Base-by-base conservation (phyloP, 768 basidiomycete species). In the Boletellus ananas region DNA sequence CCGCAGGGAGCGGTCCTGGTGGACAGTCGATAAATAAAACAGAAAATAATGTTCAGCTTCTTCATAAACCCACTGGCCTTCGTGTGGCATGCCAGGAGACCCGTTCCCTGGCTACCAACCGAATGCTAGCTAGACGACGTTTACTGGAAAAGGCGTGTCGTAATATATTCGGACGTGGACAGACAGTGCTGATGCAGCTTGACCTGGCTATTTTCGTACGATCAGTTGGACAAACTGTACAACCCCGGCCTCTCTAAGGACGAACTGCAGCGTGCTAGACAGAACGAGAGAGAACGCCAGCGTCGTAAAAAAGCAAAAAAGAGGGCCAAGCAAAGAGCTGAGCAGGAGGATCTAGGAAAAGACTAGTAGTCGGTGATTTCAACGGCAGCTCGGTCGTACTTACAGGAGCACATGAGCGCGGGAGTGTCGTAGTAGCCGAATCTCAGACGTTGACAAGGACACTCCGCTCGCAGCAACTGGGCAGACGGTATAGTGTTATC, bases 21-120 rank as follows among this genome's bases (percentile, higher is more conserved):
- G 94, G 94, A n/a, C 94, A 97, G 75, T 93, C 91, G 23, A 85
- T 95, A 65, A 95, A 97, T 75, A 97, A 96, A 73, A 92, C 90
- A 52, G 80, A 86, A 74, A 84, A 94, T 69, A 88, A 90, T 62
- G 93, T 95, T 23, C 91, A 93, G 63, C 74, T 97, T 25, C 71
- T 91, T 35, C 94, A 97, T 65, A 86, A 83, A 58, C 93, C 94
- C 2, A 91, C 90, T 17, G 90, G 92, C 6, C 76, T 94, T 44
- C 83, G 94, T 34, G 87, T 95, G 13, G 73, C 81, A 4, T 93
- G 90, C 62, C 94, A 97, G 67, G 84, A 90, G 61, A 94, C 93
- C 6, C 85, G 94, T 39, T 94, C 91, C 3, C 70, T 94, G 40
- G 72, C 80, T 27, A 77, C 83, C 56, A 97, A 97, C 62, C 74